Base-by-base conservation (phyloP, 2,329 filamentous ascomycete species). In the Epichloe festucae region DNA sequence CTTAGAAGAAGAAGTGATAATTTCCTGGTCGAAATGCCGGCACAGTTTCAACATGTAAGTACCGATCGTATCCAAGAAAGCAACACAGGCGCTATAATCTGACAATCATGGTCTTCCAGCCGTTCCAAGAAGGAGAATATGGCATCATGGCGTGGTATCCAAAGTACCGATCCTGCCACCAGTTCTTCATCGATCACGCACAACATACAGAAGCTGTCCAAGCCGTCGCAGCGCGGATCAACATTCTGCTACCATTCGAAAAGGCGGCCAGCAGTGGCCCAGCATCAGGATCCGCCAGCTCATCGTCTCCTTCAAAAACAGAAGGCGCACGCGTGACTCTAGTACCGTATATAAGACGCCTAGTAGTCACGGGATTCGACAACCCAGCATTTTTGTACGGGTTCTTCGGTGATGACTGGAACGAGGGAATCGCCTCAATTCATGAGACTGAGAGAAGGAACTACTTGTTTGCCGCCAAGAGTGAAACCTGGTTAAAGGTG, bases 361-460 rank as follows among this genome's bases (percentile, higher is more conserved):
- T 97, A 2, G 82, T 97, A 46, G 88, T 88, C 15, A 97, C 91
- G 0, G 91, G 90, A 2, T 93, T 95, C 71, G 93, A 97, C 66
- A 83, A 82, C 41, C 82, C 86, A 0, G 82, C 82, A 0, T 84
- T 97, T n/a, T 73, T 98, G 54, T 88, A 95, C 63, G 89, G 89
- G 11, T 95, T 96, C 71, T 98, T 97, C 60, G 93, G 93, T n/a
- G 87, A 96, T 57, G 85, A 95, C 63, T 98, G 90, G 87, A 68
- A 73, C 36, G 73, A 78, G 19, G 93, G 93, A 2, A 77, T 97
- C 47, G 86, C 89, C 0, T 81, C 83, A 11, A 73, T 96, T 53
- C 87, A 95, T 63, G 88, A 96, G 65, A 84, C 86, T 57, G 93
- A 98, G 68, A 79, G 93, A 49, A 80, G 89, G 52, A 98, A 98